These are phyloP conservation scores for Myriangium duriaei DNA, from an alignment of 2,329 filamentous ascomycete species.

Conservation along the genomic window DNA sequence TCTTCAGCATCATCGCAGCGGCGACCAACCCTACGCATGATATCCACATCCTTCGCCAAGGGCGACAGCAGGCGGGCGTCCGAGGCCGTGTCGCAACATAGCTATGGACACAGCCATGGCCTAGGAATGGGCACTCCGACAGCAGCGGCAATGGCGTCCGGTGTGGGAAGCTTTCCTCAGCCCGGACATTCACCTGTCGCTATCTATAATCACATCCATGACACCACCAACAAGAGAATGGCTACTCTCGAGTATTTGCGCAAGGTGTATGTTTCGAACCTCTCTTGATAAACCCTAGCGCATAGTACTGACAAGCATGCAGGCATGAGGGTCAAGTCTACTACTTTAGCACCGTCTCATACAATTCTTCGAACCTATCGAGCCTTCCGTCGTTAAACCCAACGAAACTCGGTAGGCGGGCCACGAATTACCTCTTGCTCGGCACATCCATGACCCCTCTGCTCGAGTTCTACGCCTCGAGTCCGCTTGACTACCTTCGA, in stretches of 20 bases:
- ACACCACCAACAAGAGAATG: slow-evolving; percentile 82
- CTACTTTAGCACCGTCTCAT: slow-evolving; percentile 96
- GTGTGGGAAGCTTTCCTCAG: slow-evolving; percentile 3
- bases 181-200: slow-evolving; percentile 38
- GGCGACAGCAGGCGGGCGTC: background rate
- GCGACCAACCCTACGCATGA: slow-evolving; percentile 6
- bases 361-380: slow-evolving; percentile 66
- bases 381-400: slow-evolving; percentile 77
- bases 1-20: slow-evolving; percentile 1
- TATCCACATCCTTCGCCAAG: slow-evolving; percentile 8
- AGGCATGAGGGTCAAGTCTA: slow-evolving; percentile 90
- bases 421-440: slow-evolving; percentile 85
- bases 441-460: slow-evolving; percentile 84
- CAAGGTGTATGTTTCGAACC: slow-evolving; percentile 58
- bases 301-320: slow-evolving; percentile 8
- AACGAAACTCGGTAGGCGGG: slow-evolving; percentile 73
- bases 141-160: background rate
- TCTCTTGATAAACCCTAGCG: background rate
- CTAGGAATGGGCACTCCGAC: background rate
- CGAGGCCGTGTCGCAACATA: background rate
- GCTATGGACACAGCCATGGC: background rate
- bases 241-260: slow-evolving; percentile 85
- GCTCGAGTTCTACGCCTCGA: slow-evolving; percentile 72
- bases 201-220: slow-evolving; percentile 60
- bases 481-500: slow-evolving; percentile 72